Base-by-base conservation (phyloP, 129 eudicot genomes). In the Centrapalus pauciflorus region DNA sequence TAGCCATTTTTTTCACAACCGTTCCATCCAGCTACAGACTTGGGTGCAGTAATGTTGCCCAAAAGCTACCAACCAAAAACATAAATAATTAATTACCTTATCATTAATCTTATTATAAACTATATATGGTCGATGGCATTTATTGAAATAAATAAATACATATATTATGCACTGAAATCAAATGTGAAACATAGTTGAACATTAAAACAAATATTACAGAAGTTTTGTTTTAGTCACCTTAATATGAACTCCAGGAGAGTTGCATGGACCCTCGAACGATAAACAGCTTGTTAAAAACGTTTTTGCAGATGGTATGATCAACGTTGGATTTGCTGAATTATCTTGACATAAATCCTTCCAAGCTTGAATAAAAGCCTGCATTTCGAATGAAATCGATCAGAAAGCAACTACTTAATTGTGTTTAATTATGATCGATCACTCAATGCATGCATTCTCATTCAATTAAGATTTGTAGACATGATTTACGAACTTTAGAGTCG, bases 351-450 rank as follows among this genome's bases (percentile, higher is more conserved):
- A 63, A 64, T 55, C 81, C 12, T 12, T 23, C 84, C 84, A 80
- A 20, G 81, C 84, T 16, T 29, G 55, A 32, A 41, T 17, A 52
- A 80, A 80, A 8, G 84, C 84, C 84, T 80, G 34, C 29, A 21
- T 46, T 3, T 28, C 13, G 0, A 13, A 66, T 37, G 12, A 28
- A 55, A 20, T 62, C n/a, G n/a, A n/a, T 45, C 5, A 62, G 12
- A 51, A 50, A 63, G 7, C 4, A 4, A 24, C 28, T 5, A 27
- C 7, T 1, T 12, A 0, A 26, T 55, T 72, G 7, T 23, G 54
- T 48, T 48, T 40, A 11, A 5, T 40, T 0, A 13, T 40, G 12
- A 13, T 6, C n/a, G 16, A 13, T 40, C 1, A 13, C 6, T 40
- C 11, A 12, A 40, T 11, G 3, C 19, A 10, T 17, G 16, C 0